Evolutionary conservation across 2,329 filamentous ascomycete species (phyloP).

Genomic region (Huntiella savannae): DNA sequence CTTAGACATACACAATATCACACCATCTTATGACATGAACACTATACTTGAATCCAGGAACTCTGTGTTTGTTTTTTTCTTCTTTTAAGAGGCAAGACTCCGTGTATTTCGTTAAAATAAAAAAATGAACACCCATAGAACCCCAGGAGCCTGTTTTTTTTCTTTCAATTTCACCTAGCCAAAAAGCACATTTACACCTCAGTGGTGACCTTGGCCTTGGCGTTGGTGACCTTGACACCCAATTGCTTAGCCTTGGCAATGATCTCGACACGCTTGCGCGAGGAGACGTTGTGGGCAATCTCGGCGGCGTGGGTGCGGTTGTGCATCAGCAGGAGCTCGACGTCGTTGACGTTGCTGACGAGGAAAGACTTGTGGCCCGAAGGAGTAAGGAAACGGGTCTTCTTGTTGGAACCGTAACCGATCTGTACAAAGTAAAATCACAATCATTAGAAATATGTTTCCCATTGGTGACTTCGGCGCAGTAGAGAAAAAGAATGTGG

Average conservation of each 20-base stretch:
- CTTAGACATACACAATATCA: not conserved
- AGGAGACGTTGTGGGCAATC: conserved; percentile 96
- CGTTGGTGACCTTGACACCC: conserved; percentile 98
- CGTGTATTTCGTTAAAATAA: conserved; percentile 12
- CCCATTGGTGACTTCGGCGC: not conserved
- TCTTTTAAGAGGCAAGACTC: conserved; percentile 10
- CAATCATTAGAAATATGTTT: not conserved
- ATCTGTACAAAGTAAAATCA: conserved; percentile 39
- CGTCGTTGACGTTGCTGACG: conserved; percentile 88
- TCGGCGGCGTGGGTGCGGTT: conserved; percentile 98
- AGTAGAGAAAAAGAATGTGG: not conserved
- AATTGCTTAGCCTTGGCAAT: conserved; percentile 93
- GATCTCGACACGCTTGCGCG: conserved; percentile 97
- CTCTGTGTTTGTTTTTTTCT: conserved; percentile 10
- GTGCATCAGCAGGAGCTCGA: conserved; percentile 98
- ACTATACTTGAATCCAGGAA: conserved; percentile 8
- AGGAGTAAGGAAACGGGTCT: conserved; percentile 97
- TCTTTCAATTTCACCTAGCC: conserved; percentile 10
- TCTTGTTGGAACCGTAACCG: conserved; percentile 97
- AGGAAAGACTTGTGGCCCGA: conserved; percentile 99
- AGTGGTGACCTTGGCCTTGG: conserved; percentile 96
- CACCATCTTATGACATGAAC: not conserved
- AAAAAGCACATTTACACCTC: conserved; percentile 44
- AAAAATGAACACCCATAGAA: conserved; percentile 11
- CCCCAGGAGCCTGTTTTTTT: conserved; percentile 11